Evolutionary conservation across 345 rosid genomes (phyloP).

Genomic region (Heritiera littoralis): DNA sequence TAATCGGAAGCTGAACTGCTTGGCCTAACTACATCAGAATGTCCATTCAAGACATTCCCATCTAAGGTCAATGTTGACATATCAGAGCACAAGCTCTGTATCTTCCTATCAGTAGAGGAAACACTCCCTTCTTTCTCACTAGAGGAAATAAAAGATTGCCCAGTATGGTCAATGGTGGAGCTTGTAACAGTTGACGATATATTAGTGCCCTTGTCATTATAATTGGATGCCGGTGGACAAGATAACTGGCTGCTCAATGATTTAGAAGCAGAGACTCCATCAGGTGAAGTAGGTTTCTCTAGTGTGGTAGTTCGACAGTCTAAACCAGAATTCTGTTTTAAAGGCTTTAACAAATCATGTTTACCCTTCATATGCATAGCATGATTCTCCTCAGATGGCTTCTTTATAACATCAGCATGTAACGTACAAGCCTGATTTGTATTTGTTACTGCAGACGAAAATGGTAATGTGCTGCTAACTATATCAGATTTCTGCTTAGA

Average conservation of each 20-base stretch:
- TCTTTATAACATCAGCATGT: constrained; percentile 37
- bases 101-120: constrained; percentile 21
- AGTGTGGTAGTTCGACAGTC: constrained; percentile 31
- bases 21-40: constrained; percentile 33
- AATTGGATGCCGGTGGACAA: constrained; percentile 32
- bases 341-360: constrained; percentile 36
- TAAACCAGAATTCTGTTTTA: constrained; percentile 32
- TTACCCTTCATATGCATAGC: constrained; percentile 32
- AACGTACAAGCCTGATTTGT: constrained; percentile 38
- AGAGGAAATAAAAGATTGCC: constrained; percentile 16
- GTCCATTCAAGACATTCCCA: constrained; percentile 36
- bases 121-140: constrained; percentile 24
- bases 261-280: constrained; percentile 29
- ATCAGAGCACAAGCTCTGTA: constrained; percentile 34
- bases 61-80: constrained; percentile 43
- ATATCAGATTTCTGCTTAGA: constrained; percentile 50
- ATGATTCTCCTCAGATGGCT: constrained; percentile 38
- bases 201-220: constrained; percentile 23
- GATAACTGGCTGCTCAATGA: constrained; percentile 32
- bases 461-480: constrained; percentile 32
- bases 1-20: constrained; percentile 41
- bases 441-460: constrained; percentile 47
- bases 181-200: constrained; percentile 26
- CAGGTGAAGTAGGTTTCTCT: constrained; percentile 36
- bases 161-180: constrained; percentile 27